Evolutionary conservation across 176 grass and related monocot species (phyloP), one percentile per base, ranked within the genome.

Genomic region (Cymbopogon citratus): DNA sequence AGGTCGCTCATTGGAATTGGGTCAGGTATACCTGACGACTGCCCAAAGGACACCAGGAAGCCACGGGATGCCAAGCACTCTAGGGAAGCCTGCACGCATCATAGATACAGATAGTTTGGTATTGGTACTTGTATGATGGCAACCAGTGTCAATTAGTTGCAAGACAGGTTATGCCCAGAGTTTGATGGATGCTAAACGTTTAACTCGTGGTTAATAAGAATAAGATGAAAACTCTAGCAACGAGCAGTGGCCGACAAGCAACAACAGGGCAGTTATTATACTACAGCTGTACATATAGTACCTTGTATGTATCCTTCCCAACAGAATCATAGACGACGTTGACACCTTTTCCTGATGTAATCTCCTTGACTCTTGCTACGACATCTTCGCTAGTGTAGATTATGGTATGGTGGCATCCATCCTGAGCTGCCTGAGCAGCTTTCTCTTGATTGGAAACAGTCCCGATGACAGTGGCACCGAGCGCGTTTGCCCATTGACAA

Each of bases 251-350:
- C 10, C 3, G 9, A 59, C n/a, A n/a, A n/a, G n/a, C n/a, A n/a
- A n/a, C n/a, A 24, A 59, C n/a, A 59, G 54, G 2, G 1, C n/a
- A 54, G 18, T 54, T 54, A 51, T 51, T 16, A 45, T 45, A 19
- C 12, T 9, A 40, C 1, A 40, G 60, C 12, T 15, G 60, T 1
- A 31, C 13, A n/a, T 40, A 26, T 26, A 62, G 49, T 90, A 94
- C 92, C 92, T 91, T 80, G 84, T 88, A 93, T 56, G 92, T 95
- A 34, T 98, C 92, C 87, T 95, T 98, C 31, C 95, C 95, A 36
- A 98, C 91, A 52, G 92, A 93, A 87, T 98, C 95, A 82, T 98
- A 98, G 23, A 95, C 92, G 34, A 88, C 90, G 65, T 93, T 76
- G 13, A 98, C 95, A 51, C 90, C 95, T 81, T 91, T 93, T 12